phyloP scores from a whole-genome alignment of 495 filamentous ascomycete species.

The Echria macrotheca region DNA sequence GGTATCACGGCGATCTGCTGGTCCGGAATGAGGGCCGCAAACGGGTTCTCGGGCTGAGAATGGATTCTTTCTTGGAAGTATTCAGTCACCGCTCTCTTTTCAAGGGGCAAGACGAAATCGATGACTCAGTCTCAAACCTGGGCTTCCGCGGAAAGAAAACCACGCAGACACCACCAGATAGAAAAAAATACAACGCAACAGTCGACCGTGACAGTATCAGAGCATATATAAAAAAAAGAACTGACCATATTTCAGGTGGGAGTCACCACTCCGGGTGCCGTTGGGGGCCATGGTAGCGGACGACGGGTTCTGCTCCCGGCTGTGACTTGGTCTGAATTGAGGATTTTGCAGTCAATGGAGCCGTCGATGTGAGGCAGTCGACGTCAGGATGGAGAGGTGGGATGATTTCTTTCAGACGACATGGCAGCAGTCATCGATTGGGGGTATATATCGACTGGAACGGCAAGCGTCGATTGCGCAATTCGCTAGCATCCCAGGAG shows the following conservation, averaged over 20 bases:
- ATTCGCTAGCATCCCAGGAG: slow-evolving; percentile 16
- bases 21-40: slow-evolving; percentile 75
- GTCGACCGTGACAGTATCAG: no score
- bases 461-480: slow-evolving; percentile 31
- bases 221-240: slow-evolving; percentile 17
- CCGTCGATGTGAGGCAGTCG: no score
- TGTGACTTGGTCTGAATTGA: not conserved
- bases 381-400: no score
- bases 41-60: slow-evolving; percentile 86
- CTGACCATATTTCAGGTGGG: slow-evolving; percentile 37
- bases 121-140: no score
- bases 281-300: slow-evolving; percentile 15
- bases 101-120: no score
- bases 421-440: no score
- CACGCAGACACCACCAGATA: no score
- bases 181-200: no score
- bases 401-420: no score
- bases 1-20: slow-evolving; percentile 83
- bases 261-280: slow-evolving; percentile 10
- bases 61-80: slow-evolving; percentile 54
- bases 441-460: no score
- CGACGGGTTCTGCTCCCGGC: not conserved
- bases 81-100: slow-evolving; percentile 43
- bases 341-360: no score
- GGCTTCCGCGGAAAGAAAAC: no score